Evolutionary conservation across 139 green algal species (phyloP).

Genomic region (Volvox reticuliferus): DNA sequence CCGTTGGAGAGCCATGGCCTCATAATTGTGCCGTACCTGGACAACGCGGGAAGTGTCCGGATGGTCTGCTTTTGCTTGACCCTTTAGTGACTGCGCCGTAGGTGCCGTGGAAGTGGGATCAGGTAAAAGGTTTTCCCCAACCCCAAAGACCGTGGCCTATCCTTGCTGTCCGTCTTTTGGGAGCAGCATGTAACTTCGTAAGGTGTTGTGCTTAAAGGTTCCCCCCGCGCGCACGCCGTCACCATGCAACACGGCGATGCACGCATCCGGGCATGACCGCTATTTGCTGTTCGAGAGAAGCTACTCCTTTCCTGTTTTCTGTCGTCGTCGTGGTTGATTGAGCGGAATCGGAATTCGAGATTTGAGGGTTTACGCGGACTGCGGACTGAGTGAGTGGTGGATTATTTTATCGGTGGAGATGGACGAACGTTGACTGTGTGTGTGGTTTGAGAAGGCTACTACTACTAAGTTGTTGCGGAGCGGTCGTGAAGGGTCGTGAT

Average conservation of each 20-base stretch:
- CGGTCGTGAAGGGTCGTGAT: conserved; percentile 18
- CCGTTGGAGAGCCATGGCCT: conserved; percentile 38
- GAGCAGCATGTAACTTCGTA: conserved; percentile 2
- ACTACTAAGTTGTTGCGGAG: background rate
- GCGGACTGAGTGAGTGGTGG: background rate
- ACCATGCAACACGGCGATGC: background rate
- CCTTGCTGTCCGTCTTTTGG: background rate
- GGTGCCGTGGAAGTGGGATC: no score
- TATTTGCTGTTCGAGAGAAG: conserved; percentile 11
- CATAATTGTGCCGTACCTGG: conserved; percentile 43
- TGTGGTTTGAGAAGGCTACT: background rate
- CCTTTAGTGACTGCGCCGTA: background rate
- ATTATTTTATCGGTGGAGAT: conserved; percentile 19
- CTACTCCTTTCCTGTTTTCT: conserved; percentile 20
- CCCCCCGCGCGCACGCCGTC: background rate
- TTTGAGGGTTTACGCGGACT: background rate
- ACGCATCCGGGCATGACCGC: background rate
- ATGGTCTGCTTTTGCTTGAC: conserved; percentile 32
- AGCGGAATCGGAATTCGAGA: background rate
- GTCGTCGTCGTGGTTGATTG: background rate
- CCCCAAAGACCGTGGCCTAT: background rate
- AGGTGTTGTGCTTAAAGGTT: conserved; percentile 9
- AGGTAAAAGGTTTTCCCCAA: no score
- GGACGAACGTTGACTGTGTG: background rate
- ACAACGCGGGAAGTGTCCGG: conserved; percentile 20